Conservation (phyloP, 2,329 filamentous ascomycete genomes). For the Cladosporium halotolerans region DNA sequence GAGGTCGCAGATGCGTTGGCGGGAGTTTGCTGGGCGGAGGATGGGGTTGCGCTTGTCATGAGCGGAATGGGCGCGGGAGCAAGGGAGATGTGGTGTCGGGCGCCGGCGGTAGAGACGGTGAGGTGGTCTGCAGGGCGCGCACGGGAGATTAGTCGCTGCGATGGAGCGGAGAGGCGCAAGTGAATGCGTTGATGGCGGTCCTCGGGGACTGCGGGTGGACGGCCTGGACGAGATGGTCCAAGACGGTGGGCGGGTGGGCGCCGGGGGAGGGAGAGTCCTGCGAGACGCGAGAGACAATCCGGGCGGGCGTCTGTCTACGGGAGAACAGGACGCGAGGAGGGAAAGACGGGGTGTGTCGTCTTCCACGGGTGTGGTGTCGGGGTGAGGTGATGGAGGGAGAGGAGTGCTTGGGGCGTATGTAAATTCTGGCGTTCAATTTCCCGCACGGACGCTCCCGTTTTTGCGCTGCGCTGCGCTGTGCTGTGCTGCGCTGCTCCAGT, state of each 20-base stretch:
- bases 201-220: neutral
- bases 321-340: slow-evolving; percentile 16
- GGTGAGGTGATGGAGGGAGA: slow-evolving; percentile 3
- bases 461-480: neutral
- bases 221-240: slow-evolving; percentile 1
- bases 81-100: slow-evolving; percentile 11
- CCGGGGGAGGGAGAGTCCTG: slow-evolving; percentile 12
- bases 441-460: neutral
- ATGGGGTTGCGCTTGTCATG: slow-evolving; percentile 54
- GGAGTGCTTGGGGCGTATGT: neutral
- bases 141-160: neutral
- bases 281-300: slow-evolving; percentile 14
- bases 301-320: slow-evolving; percentile 13
- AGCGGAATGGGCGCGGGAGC: slow-evolving; percentile 15
- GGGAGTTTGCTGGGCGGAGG: slow-evolving; percentile 42
- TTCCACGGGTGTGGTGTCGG: slow-evolving; percentile 4
- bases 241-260: slow-evolving; percentile 14
- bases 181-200: slow-evolving; percentile 16
- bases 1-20: slow-evolving; percentile 42
- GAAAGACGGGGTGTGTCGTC: slow-evolving; percentile 3
- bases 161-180: slow-evolving; percentile 15
- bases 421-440: neutral
- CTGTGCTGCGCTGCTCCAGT: neutral
- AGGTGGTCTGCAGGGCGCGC: slow-evolving; percentile 5
- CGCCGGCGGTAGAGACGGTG: slow-evolving; percentile 8